Conservation (phyloP, 1,139 yeast genomes). For the Groenewaldozyma auringiensis region DNA sequence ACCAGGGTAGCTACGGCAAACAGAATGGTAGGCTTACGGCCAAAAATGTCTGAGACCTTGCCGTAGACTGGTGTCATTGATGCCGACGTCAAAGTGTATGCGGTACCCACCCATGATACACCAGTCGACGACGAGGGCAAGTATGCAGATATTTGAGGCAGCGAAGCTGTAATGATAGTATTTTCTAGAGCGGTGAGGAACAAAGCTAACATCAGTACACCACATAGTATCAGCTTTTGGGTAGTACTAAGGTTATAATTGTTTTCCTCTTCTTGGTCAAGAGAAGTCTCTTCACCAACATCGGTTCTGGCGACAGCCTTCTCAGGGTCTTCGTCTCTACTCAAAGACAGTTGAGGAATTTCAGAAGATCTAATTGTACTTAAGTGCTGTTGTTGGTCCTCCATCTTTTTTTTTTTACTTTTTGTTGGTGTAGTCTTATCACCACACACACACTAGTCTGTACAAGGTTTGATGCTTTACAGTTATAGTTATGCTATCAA, state of each 20-base stretch:
- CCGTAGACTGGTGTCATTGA: constrained; percentile 55
- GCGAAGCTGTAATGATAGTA: constrained; percentile 21
- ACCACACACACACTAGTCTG: too few relatives aligned
- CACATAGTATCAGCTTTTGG: constrained; percentile 8
- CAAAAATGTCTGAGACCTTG: constrained; percentile 53
- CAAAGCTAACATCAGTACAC: constrained; percentile 13
- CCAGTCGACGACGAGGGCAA: constrained; percentile 19
- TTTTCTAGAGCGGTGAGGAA: constrained; percentile 24
- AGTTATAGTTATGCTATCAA: too few relatives aligned
- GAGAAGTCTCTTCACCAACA: too few relatives aligned
- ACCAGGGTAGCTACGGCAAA: constrained; percentile 48
- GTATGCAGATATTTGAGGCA: constrained; percentile 24
- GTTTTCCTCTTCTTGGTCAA: too few relatives aligned
- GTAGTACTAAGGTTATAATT: constrained; percentile 1
- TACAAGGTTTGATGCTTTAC: too few relatives aligned
- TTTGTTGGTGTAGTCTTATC: too few relatives aligned
- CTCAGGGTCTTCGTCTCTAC: too few relatives aligned
- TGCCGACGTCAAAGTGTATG: constrained; percentile 43
- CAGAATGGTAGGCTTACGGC: constrained; percentile 48
- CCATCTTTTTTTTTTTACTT: too few relatives aligned
- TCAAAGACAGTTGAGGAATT: too few relatives aligned
- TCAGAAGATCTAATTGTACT: too few relatives aligned
- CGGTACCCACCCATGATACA: constrained; percentile 25
- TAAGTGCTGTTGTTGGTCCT: too few relatives aligned
- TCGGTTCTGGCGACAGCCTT: too few relatives aligned